Evolutionary conservation across 2,329 filamentous ascomycete species (phyloP), one percentile per base, ranked within the genome.

Genomic region (Diaporthe citrichinensis): DNA sequence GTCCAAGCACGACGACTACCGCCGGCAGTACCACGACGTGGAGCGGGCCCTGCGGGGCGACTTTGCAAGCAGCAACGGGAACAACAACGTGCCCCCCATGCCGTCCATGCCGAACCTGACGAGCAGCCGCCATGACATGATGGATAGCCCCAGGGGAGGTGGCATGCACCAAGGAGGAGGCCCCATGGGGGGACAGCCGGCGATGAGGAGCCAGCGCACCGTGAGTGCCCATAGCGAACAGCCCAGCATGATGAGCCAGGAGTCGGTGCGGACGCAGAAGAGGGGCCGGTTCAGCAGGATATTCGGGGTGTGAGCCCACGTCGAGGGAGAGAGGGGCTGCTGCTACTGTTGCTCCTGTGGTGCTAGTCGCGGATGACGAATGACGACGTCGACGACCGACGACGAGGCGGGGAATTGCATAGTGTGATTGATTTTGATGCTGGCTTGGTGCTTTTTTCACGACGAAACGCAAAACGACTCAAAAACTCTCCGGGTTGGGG

Each of bases 1-100:
- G 79, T 62, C 78, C 76, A 86, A 86, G 81, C 85, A 87, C 72
- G 86, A 87, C 75, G 85, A 87, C 73, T 87, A 87, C 75, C 80
- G 80, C 61, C 81, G 84, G 7, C 85, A 87, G 79, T 83, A 86
- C 74, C 76, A 78, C 17, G 84, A 87, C 51, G 86, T 87, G 65
- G 84, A 85, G 78, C 80, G 83, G 58, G 86, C 86, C 0, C 81
- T 87, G 78, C 80, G 85, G 0, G 86, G 86, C 0, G 85, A 87
- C n/a, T 77, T 83, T 12, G 23, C 59, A 28, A 46, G 44, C n/a
- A 44, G 25, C 7, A 23, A n/a, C 46, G 55, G 46, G 36, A 39
- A 39, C 2, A 41, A 36, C 9, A 36, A 51, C 20, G 68, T 65
- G 4, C 68, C 68, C 14, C 75, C 75, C 7, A 49, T 62, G 53